Evolutionary conservation across 495 filamentous ascomycete species (phyloP).

Genomic region (Rhypophila decipiens): DNA sequence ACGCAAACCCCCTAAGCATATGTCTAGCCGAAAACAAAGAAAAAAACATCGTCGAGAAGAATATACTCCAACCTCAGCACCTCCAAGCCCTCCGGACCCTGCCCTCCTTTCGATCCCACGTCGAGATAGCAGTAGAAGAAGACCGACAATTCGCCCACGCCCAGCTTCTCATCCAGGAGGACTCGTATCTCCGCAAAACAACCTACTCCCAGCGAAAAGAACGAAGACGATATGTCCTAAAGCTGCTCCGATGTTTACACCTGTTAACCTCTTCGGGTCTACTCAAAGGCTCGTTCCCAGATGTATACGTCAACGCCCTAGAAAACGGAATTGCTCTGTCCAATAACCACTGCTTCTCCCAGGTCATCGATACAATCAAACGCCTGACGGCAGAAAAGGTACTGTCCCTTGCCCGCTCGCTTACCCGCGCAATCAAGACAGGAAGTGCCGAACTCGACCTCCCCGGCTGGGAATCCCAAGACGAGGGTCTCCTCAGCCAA

Average conservation of each 20-base stretch:
- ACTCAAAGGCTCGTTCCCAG: conserved; percentile 20
- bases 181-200: conserved; percentile 25
- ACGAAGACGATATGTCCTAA: conserved; percentile 14
- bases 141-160: conserved; percentile 28
- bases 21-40: conserved; percentile 43
- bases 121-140: conserved; percentile 34
- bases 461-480: conserved; percentile 23
- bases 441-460: conserved; percentile 35
- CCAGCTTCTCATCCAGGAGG: conserved; percentile 33
- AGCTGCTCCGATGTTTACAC: conserved; percentile 23
- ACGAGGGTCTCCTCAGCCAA: conserved; percentile 22
- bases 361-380: conserved; percentile 31
- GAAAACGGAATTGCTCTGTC: conserved; percentile 26
- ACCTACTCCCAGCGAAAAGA: conserved; percentile 16
- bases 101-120: conserved; percentile 62
- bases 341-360: conserved; percentile 14
- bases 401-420: conserved; percentile 24
- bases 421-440: conserved; percentile 26
- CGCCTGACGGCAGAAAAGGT: conserved; percentile 36
- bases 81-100: conserved; percentile 71
- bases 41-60: conserved; percentile 17
- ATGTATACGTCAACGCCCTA: conserved; percentile 33
- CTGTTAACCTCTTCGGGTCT: conserved; percentile 13
- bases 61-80: conserved; percentile 50
- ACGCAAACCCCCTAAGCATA: conserved; percentile 78